phyloP scores from a whole-genome alignment of 2,329 filamentous ascomycete genomes.

The Ophiostoma piceae region DNA sequence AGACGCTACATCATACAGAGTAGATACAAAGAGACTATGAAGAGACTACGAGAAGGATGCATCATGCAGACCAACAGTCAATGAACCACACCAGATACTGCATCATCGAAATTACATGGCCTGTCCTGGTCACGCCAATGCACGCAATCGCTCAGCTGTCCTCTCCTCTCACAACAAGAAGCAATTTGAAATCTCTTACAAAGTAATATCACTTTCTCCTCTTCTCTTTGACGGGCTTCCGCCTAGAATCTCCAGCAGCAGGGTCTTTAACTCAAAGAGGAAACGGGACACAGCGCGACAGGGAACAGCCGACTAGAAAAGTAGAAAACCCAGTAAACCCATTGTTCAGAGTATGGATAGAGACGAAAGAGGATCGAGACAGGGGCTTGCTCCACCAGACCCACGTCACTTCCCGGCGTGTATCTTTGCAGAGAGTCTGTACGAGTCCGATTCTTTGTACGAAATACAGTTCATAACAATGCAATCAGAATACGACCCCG shows the following conservation, averaged over 20 bases:
- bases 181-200: neutral
- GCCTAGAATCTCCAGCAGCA: slow-evolving; percentile 9
- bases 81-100: no score
- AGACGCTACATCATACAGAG: no score
- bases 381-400: slow-evolving; percentile 4
- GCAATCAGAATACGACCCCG: neutral
- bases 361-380: slow-evolving; percentile 1
- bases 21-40: no score
- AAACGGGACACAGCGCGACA: neutral
- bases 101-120: neutral
- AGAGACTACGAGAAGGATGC: no score
- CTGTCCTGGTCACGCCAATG: neutral
- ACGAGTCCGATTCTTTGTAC: neutral
- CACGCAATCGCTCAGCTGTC: neutral
- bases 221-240: neutral
- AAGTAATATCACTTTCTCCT: neutral
- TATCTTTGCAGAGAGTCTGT: neutral
- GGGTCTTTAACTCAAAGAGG: neutral
- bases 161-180: no score
- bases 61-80: no score
- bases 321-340: neutral
- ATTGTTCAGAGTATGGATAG: neutral
- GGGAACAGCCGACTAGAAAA: neutral
- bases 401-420: neutral
- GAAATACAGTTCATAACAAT: neutral